Percentiles rank a stretch among this genome's conserved stretches.
phyloP scores from a whole-genome alignment of 305 asterid genomes.

The Solanum chacoense region DNA sequence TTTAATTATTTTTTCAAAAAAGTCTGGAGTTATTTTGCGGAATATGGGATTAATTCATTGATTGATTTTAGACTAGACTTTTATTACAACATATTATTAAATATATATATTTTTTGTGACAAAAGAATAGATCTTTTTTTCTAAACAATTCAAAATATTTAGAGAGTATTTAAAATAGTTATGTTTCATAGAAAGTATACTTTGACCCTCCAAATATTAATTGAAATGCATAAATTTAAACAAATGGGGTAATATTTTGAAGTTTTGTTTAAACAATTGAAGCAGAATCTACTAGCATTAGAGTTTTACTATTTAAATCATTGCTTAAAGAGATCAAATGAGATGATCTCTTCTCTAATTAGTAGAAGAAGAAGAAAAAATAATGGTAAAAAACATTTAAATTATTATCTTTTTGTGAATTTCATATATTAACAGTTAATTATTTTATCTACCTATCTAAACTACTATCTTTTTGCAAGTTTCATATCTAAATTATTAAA shows the following conservation, averaged over 20 bases:
- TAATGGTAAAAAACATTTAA: neutral
- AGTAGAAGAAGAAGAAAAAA: neutral
- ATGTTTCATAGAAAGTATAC: neutral
- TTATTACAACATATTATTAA: neutral
- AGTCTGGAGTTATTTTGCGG: neutral
- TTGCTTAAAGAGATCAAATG: neutral
- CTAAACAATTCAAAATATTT: too few species aligned
- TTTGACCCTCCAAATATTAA: neutral
- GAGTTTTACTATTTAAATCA: neutral
- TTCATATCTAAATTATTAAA: too few species aligned
- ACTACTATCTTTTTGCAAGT: too few species aligned
- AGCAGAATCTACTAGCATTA: neutral
- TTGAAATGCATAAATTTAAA: neutral
- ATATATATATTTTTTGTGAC: rapidly evolving
- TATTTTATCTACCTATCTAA: too few species aligned
- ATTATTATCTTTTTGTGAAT: too few species aligned
- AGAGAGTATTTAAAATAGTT: neutral
- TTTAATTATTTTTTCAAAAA: neutral
- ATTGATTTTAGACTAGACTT: neutral
- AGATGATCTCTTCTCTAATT: neutral
- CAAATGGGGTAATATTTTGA: neutral
- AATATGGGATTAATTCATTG: neutral
- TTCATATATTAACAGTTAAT: too few species aligned
- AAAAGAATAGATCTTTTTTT: neutral
- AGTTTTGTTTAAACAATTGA: neutral